Evolutionary conservation across 2,329 filamentous ascomycete genomes (phyloP).

Genomic region (Colletotrichum cordylinicola): DNA sequence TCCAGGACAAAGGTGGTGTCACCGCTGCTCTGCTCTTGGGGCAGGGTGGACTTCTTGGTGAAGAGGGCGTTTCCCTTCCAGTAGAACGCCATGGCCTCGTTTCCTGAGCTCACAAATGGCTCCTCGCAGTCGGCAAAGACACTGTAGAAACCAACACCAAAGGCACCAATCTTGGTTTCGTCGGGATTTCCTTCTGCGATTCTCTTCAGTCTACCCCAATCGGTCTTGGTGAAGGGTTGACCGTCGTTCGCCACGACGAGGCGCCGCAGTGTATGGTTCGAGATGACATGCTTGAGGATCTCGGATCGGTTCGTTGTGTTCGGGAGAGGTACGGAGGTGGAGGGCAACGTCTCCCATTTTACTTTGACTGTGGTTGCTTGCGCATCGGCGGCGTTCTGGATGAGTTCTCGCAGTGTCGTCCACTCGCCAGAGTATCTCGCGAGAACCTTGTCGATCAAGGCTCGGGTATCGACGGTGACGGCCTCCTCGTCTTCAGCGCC

Average conservation of each 20-base stretch:
- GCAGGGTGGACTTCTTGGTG: conserved; percentile 82
- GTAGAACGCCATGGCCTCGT: conserved; percentile 96
- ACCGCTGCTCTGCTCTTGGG: conserved; percentile 66
- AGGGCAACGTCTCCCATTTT: conserved; percentile 90
- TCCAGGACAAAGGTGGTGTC: conserved; percentile 95
- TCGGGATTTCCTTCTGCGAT: conserved; percentile 99
- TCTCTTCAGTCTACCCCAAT: conserved; percentile 92
- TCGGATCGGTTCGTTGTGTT: conserved; percentile 70
- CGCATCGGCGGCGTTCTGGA: conserved; percentile 98
- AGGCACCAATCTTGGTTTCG: conserved; percentile 98
- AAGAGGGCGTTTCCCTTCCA: conserved; percentile 99
- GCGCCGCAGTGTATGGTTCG: conserved; percentile 84
- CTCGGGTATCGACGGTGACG: conserved; percentile 96
- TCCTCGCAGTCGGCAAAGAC: conserved; percentile 98
- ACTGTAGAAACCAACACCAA: conserved; percentile 98
- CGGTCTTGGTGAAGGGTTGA: conserved; percentile 83
- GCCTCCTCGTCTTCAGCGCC: conserved; percentile 93
- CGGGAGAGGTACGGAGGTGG: conserved; percentile 75
- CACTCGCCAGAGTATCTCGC: conserved; percentile 97
- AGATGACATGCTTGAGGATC: conserved; percentile 80
- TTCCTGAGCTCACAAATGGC: conserved; percentile 92
- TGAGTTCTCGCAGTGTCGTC: conserved; percentile 87
- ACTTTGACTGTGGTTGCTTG: conserved; percentile 89
- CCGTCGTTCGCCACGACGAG: conserved; percentile 95
- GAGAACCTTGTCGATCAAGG: conserved; percentile 96